Conservation (phyloP, 2,329 filamentous ascomycete genomes). For the Hypomyces perniciosus region DNA sequence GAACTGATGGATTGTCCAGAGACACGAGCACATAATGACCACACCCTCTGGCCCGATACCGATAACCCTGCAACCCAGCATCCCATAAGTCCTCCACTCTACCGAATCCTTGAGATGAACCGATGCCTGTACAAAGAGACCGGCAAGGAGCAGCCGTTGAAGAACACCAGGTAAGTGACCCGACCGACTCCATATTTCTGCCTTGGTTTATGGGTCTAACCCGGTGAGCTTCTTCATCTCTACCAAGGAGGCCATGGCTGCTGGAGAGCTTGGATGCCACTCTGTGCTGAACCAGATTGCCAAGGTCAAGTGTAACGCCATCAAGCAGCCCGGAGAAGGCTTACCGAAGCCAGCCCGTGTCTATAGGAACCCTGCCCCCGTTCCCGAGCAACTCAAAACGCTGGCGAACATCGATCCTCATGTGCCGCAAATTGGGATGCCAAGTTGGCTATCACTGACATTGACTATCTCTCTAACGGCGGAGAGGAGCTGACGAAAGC, state of each 20-base stretch:
- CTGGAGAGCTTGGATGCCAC: slow-evolving; percentile 39
- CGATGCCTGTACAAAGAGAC: slow-evolving; percentile 39
- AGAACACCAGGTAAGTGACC: slow-evolving; percentile 33
- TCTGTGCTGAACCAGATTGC: slow-evolving; percentile 33
- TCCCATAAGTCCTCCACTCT: slow-evolving; percentile 40
- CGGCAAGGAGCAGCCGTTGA: slow-evolving; percentile 42
- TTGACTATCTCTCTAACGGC: slow-evolving; percentile 41
- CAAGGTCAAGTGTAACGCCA: slow-evolving; percentile 30
- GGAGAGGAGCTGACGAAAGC: slow-evolving; percentile 38
- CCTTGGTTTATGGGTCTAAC: too few relatives aligned
- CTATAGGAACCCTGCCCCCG: slow-evolving; percentile 29
- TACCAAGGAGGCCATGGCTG: slow-evolving; percentile 38
- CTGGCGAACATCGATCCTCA: slow-evolving; percentile 35
- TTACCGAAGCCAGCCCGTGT: slow-evolving; percentile 35
- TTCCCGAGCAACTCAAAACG: slow-evolving; percentile 29
- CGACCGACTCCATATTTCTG: too few relatives aligned
- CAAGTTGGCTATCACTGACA: slow-evolving; percentile 31
- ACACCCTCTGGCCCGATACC: slow-evolving; percentile 39
- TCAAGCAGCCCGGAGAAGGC: slow-evolving; percentile 32
- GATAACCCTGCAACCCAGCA: slow-evolving; percentile 41
- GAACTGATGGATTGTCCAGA: slow-evolving; percentile 23
- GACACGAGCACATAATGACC: slow-evolving; percentile 37
- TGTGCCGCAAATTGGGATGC: slow-evolving; percentile 32
- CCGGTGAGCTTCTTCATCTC: slow-evolving; percentile 28
- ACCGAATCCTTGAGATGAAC: slow-evolving; percentile 44